These are phyloP conservation scores for Boletus speciosus DNA, from an alignment of 768 basidiomycete genomes.

Conservation along the genomic window DNA sequence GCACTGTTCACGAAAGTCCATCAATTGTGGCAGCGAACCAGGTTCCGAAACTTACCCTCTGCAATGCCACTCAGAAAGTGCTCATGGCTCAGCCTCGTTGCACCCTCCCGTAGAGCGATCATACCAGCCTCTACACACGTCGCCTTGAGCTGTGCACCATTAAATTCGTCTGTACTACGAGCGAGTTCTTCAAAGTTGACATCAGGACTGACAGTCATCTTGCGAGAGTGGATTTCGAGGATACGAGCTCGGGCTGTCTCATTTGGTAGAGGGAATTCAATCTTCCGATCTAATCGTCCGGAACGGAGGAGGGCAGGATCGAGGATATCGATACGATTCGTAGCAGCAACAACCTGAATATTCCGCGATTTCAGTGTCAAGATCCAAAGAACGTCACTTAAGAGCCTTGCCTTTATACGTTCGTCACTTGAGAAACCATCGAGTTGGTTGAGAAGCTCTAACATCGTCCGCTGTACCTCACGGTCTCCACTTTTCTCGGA, in stretches of 20 bases:
- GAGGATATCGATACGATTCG: slow-evolving; percentile 97
- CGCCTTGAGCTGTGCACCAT: slow-evolving; percentile 94
- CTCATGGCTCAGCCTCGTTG: slow-evolving; percentile 84
- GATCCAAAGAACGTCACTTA: background rate
- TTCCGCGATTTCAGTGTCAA: slow-evolving; percentile 6
- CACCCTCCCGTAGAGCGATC: slow-evolving; percentile 95
- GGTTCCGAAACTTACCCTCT: slow-evolving; percentile 54
- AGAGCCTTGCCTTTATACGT: slow-evolving; percentile 77
- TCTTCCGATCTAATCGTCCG: slow-evolving; percentile 95
- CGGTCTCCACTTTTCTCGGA: slow-evolving; percentile 98
- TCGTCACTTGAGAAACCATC: slow-evolving; percentile 98
- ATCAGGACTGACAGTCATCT: slow-evolving; percentile 83
- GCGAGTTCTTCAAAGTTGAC: slow-evolving; percentile 98
- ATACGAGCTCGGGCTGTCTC: slow-evolving; percentile 96
- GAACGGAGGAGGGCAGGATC: slow-evolving; percentile 98
- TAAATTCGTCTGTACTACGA: slow-evolving; percentile 96
- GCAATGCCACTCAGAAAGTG: slow-evolving; percentile 93
- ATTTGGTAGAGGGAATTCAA: slow-evolving; percentile 96
- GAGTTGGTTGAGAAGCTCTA: slow-evolving; percentile 95
- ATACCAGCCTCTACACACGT: slow-evolving; percentile 99
- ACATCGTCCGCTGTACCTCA: slow-evolving; percentile 99
- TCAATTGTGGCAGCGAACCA: slow-evolving; percentile 18
- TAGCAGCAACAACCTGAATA: slow-evolving; percentile 90
- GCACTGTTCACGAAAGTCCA: slow-evolving; percentile 53
- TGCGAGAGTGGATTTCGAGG: slow-evolving; percentile 93